Evolutionary conservation across 495 filamentous ascomycete species (phyloP).

Genomic region (Talaromyces stipitatus): DNA sequence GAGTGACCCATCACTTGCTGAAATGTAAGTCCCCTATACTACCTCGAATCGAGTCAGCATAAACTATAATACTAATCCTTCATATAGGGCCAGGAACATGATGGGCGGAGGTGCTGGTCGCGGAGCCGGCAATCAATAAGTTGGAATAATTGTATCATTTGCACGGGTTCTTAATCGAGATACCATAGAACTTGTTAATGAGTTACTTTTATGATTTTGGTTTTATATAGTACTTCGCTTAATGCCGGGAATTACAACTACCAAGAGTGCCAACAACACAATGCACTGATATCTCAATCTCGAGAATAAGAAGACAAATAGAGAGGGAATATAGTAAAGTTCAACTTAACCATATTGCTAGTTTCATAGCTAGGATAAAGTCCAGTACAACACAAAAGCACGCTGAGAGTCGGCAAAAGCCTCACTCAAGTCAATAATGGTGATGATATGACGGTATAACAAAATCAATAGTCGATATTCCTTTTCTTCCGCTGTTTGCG

Average conservation of each 20-base stretch:
- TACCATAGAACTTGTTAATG: neutral
- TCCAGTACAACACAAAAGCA: neutral
- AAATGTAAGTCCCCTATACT: conserved; percentile 62
- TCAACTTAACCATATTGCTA: neutral
- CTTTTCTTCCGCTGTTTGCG: neutral
- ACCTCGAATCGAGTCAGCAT: neutral
- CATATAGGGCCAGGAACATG: conserved; percentile 61
- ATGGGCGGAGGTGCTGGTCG: conserved; percentile 58
- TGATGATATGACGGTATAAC: too few species aligned
- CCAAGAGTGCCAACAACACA: neutral
- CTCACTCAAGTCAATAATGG: neutral
- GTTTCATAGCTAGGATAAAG: neutral
- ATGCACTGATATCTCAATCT: neutral
- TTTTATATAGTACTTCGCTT: neutral
- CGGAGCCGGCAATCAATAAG: conserved; percentile 18
- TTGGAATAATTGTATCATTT: conserved; percentile 1
- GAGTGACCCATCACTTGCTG: conserved; percentile 83
- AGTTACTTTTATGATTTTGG: neutral
- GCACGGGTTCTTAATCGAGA: neutral
- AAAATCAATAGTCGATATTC: too few species aligned
- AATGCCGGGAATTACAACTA: neutral
- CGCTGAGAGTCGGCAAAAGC: neutral
- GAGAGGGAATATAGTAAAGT: neutral
- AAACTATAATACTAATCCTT: conserved; percentile 13
- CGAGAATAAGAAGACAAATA: neutral